Percentiles rank a stretch among this genome's conserved stretches.
Conservation (phyloP, 768 basidiomycete genomes). For the Cystobasidium tubakii region DNA sequence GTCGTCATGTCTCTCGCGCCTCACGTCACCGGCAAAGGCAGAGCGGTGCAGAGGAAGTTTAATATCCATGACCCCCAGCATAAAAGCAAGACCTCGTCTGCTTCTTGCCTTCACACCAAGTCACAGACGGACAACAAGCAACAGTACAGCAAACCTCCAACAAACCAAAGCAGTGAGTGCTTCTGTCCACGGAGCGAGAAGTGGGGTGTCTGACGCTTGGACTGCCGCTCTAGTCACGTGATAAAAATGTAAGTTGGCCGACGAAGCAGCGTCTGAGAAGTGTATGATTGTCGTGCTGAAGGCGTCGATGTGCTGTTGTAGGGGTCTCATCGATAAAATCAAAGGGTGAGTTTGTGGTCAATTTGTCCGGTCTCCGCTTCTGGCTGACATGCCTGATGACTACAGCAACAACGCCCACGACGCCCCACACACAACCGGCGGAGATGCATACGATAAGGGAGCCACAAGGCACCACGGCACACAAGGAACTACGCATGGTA, state of each 20-base stretch:
- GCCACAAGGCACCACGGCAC: background rate
- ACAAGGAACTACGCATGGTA: background rate
- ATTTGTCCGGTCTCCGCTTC: background rate
- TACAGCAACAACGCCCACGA: background rate
- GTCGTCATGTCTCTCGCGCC: background rate
- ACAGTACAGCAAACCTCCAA: no score
- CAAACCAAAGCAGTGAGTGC: background rate
- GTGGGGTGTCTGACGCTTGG: background rate
- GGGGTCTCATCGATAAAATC: conserved; percentile 27
- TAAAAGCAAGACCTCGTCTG: no score
- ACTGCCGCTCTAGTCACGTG: background rate
- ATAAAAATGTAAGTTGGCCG: background rate
- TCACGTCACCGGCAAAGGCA: background rate
- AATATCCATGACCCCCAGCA: no score
- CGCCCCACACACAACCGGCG: background rate
- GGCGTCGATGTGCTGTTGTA: background rate
- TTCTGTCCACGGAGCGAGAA: background rate
- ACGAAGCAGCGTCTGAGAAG: background rate
- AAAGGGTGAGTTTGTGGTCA: background rate
- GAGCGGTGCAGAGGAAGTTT: background rate
- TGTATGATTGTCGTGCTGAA: background rate
- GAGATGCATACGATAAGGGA: background rate
- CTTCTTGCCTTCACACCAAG: background rate
- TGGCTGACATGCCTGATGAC: background rate
- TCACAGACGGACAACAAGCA: background rate